These are phyloP conservation scores for Euphrasia confusa DNA, from an alignment of 257 asterid species.

Conservation along the genomic window DNA sequence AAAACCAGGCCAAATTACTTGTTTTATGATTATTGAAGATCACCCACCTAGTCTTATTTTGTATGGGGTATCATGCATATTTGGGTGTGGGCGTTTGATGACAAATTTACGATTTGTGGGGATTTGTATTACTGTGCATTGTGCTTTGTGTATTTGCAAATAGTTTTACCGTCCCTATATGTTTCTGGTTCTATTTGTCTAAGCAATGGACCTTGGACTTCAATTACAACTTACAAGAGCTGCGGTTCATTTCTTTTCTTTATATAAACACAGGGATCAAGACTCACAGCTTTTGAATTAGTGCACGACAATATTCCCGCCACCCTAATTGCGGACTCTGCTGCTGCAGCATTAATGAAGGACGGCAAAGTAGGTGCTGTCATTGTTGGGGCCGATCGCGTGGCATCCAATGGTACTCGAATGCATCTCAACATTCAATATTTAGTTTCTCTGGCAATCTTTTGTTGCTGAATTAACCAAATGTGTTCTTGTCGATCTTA, in stretches of 20 bases:
- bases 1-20: too few species aligned
- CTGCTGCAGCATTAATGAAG: conserved; percentile 92
- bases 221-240: not conserved
- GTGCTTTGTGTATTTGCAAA: too few species aligned
- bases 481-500: conserved; percentile 2
- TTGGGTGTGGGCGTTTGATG: not conserved
- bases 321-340: conserved; percentile 90
- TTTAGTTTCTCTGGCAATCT: conserved; percentile 12
- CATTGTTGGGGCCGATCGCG: conserved; percentile 96
- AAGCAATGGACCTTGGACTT: conserved; percentile 6
- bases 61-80: not conserved
- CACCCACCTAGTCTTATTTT: not conserved
- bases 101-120: too few species aligned
- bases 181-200: not conserved
- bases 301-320: conserved; percentile 92
- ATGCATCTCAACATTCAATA: conserved; percentile 6
- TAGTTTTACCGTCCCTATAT: not conserved
- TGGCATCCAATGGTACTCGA: conserved; percentile 79
- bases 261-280: conserved; percentile 63
- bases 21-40: not conserved
- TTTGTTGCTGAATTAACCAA: conserved; percentile 5
- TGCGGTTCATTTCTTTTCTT: conserved; percentile 9
- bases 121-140: too few species aligned
- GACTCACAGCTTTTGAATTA: conserved; percentile 91
- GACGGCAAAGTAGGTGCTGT: conserved; percentile 77